Percentiles rank a stretch among this genome's conserved stretches.
These are phyloP conservation scores for Aspergillus costaricaensis DNA, from an alignment of 2,329 filamentous ascomycete species.

Conservation along the genomic window DNA sequence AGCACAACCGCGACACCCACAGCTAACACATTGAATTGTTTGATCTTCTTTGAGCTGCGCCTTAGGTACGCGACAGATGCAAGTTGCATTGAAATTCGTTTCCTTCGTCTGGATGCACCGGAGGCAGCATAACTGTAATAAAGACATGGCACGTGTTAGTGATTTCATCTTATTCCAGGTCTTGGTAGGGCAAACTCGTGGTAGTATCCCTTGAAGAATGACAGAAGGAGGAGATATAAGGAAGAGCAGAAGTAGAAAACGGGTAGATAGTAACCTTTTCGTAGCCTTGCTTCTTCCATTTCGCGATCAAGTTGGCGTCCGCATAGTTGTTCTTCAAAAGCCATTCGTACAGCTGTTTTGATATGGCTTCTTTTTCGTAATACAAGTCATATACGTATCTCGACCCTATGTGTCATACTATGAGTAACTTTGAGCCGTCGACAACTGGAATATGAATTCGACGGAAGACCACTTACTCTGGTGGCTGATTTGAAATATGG, in stretches of 20 bases:
- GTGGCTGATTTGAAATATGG: slow-evolving; percentile 95
- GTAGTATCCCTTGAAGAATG: too few species aligned
- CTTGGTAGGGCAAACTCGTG: neutral
- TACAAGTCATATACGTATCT: slow-evolving; percentile 97
- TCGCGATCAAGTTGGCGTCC: slow-evolving; percentile 92
- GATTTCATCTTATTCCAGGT: neutral
- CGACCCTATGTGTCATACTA: slow-evolving; percentile 49
- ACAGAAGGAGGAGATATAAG: slow-evolving; percentile 4
- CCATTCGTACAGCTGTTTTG: slow-evolving; percentile 90
- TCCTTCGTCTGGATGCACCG: slow-evolving; percentile 99
- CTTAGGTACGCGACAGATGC: slow-evolving; percentile 91
- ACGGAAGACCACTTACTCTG: slow-evolving; percentile 62
- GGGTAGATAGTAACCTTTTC: slow-evolving; percentile 69
- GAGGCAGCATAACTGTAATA: slow-evolving; percentile 77
- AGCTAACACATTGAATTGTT: slow-evolving; percentile 90
- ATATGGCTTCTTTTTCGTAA: slow-evolving; percentile 96
- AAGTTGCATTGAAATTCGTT: slow-evolving; percentile 97
- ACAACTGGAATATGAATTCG: neutral
- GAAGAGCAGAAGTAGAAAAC: neutral
- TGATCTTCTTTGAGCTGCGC: slow-evolving; percentile 87
- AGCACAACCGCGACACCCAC: slow-evolving; percentile 87
- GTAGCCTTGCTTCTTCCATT: slow-evolving; percentile 99
- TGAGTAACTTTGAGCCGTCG: neutral
- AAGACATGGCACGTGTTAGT: neutral
- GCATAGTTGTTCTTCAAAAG: slow-evolving; percentile 95